Base-by-base conservation (phyloP, 192 early-diverging fungal genomes). In the Backusella macrospora region DNA sequence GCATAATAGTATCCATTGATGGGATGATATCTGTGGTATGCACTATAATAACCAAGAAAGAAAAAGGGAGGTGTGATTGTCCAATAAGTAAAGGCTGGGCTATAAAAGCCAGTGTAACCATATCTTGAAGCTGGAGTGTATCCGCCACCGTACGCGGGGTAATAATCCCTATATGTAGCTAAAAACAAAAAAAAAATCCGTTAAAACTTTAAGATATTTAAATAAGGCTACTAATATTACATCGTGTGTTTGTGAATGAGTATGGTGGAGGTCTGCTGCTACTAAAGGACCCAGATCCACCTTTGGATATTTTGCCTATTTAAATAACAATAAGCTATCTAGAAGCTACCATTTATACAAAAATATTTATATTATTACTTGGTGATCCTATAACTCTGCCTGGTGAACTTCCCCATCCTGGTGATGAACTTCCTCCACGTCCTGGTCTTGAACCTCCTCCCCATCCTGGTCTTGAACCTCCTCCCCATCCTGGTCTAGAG, bases 1-100 rank as follows among this genome's bases (percentile, higher is more conserved):
- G 77, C 80, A 62, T 82, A 82, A 59, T 78, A 82, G 15, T 74
- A 74, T 10, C 80, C 80, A 15, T 26, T 39, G 3, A 76, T 10
- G 18, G 13, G 38, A 12, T 78, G 76, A 68, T 76, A 82, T 18
- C 80, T 74, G 18, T 68, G 48, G 39, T 82, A 82, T 6, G 47
- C 65, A 4, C 43, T 18, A 42, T 78, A 46, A 29, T 82, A 78
- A 15, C 80, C 80, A 12, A 55, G 47, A 48, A 70, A 82, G 7
- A 78, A 46, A 23, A 75, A 75, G 4, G 71, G 26, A 15, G 80
- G 80, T 8, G 72, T 18, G 13, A 78, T 62, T 42, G 52, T 29
- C 69, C 69, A 82, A 21, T 82, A 82, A 0, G 73, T 45, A 0
- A 78, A n/a, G 6, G 23, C 16, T 34, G 80, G 80, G 15, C 70